Conservation (phyloP, 2,329 filamentous ascomycete genomes). For the Xylaria sp. region DNA sequence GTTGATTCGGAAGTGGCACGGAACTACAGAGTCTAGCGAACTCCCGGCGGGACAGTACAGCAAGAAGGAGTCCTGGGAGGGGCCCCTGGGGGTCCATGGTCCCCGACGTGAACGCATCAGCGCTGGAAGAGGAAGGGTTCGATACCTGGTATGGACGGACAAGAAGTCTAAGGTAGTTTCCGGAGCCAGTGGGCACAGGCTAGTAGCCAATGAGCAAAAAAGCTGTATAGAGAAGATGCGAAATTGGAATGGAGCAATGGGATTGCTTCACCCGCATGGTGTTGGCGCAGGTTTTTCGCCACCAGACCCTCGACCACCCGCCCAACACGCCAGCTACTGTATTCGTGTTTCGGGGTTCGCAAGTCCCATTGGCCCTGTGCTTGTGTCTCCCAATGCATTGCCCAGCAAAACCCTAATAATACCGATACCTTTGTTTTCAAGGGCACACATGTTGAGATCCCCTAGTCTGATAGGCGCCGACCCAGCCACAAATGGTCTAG, state of each 20-base stretch:
- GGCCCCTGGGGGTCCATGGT: conserved; percentile 32
- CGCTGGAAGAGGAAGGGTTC: conserved; percentile 33
- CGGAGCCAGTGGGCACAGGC: conserved; percentile 36
- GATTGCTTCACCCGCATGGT: conserved; percentile 45
- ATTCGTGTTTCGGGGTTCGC: conserved; percentile 45
- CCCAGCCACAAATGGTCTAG: conserved; percentile 51
- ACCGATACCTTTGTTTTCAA: conserved; percentile 29
- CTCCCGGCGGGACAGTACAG: conserved; percentile 39
- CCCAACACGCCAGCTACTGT: conserved; percentile 30
- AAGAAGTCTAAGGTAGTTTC: conserved; percentile 42
- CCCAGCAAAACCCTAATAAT: conserved; percentile 32
- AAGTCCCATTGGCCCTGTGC: conserved; percentile 40
- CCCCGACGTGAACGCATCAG: conserved; percentile 40
- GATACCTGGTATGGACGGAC: conserved; percentile 30
- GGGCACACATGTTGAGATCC: conserved; percentile 30
- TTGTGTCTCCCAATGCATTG: conserved; percentile 34
- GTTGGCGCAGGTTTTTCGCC: conserved; percentile 45
- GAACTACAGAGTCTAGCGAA: conserved; percentile 42
- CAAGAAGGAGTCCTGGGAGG: conserved; percentile 35
- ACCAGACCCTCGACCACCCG: conserved; percentile 47
- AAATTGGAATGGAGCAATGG: conserved; percentile 46
- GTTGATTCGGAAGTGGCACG: conserved; percentile 32
- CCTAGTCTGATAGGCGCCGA: conserved; percentile 37
- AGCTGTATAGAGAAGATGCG: conserved; percentile 41
- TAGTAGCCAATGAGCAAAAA: conserved; percentile 43